phyloP scores from a whole-genome alignment of 306 rosid genomes.

The Erythrophleum fordii region DNA sequence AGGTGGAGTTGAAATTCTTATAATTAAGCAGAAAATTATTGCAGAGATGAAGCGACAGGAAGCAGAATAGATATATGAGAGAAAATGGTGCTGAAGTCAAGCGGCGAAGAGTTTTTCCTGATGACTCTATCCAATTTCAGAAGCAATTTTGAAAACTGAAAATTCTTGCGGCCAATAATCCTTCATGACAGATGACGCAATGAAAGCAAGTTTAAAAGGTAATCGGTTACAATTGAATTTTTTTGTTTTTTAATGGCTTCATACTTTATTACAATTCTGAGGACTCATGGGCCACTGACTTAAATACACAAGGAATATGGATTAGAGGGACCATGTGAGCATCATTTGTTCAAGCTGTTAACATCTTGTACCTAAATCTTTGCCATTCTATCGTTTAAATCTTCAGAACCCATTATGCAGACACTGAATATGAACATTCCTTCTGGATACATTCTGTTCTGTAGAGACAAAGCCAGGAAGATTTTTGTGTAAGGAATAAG shows the following conservation, averaged over 20 bases:
- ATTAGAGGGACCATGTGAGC: constrained; percentile 46
- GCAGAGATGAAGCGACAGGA: not conserved
- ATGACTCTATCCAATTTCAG: constrained; percentile 28
- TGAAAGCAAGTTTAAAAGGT: constrained; percentile 64
- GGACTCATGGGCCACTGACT: constrained; percentile 72
- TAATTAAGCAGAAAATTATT: constrained; percentile 25
- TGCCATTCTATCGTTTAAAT: constrained; percentile 26
- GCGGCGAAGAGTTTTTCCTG: not conserved
- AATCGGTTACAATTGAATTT: constrained; percentile 42
- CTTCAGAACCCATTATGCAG: constrained; percentile 7
- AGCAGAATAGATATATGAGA: not conserved
- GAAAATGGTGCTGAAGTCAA: constrained; percentile 44
- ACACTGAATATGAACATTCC: not conserved
- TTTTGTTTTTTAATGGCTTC: constrained; percentile 23
- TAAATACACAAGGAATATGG: constrained; percentile 27
- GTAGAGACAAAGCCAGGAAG: too few species aligned
- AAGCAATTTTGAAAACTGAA: constrained; percentile 42
- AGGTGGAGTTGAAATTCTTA: constrained; percentile 18
- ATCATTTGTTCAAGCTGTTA: constrained; percentile 24
- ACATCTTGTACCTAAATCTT: constrained; percentile 53
- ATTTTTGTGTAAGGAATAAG: too few species aligned
- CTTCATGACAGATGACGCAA: constrained; percentile 59
- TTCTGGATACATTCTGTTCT: not conserved
- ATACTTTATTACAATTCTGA: constrained; percentile 38
- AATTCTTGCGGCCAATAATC: constrained; percentile 41